phyloP scores from a whole-genome alignment of 352 stramenopile species.

The Plasmopara muralis region DNA sequence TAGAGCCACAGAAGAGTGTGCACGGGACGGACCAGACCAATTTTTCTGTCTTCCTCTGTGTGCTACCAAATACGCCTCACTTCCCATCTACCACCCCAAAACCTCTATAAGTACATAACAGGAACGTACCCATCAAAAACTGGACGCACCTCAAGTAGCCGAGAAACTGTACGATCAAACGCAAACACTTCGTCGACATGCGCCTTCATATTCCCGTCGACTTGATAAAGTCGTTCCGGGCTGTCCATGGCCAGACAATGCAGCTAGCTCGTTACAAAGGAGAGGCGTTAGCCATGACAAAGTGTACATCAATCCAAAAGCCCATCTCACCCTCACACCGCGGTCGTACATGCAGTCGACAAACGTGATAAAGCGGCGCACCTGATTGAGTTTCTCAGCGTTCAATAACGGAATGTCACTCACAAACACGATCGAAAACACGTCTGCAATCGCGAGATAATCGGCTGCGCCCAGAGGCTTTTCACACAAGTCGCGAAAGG shows the following conservation, averaged over 20 bases:
- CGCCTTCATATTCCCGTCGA: slow-evolving; percentile 47
- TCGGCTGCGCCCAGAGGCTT: slow-evolving; percentile 90
- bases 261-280: slow-evolving; percentile 31
- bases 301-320: too few relatives aligned
- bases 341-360: slow-evolving; percentile 98
- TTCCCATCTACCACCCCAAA: slow-evolving; percentile 41
- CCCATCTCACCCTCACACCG: slow-evolving; percentile 46
- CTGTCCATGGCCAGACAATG: slow-evolving; percentile 63
- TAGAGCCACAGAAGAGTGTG: slow-evolving; percentile 22
- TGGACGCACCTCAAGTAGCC: slow-evolving; percentile 64
- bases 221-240: slow-evolving; percentile 54
- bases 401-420: slow-evolving; percentile 87
- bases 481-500: slow-evolving; percentile 95
- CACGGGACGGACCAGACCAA: slow-evolving; percentile 11
- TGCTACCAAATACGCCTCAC: slow-evolving; percentile 58
- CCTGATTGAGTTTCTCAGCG: slow-evolving; percentile 86
- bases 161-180: slow-evolving; percentile 83
- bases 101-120: background rate
- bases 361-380: slow-evolving; percentile 96
- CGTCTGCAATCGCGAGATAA: slow-evolving; percentile 90
- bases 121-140: background rate
- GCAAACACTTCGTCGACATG: slow-evolving; percentile 79
- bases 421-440: slow-evolving; percentile 87
- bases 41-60: slow-evolving; percentile 34
- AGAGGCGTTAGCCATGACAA: background rate